Evolutionary conservation across 768 basidiomycete species (phyloP).

Genomic region (Candolleomyces eurysporus): DNA sequence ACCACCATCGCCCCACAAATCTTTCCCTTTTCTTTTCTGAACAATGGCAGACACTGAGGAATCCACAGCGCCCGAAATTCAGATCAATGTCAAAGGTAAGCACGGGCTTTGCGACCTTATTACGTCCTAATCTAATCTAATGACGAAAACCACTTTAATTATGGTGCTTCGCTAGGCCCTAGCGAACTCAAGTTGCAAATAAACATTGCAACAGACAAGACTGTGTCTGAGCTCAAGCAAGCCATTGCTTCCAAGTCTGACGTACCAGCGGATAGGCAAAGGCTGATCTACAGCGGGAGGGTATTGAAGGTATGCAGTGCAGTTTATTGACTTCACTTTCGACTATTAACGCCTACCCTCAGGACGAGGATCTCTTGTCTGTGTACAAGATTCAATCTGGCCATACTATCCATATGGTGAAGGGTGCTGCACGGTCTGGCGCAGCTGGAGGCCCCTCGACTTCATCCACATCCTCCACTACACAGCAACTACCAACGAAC

Average conservation of each 20-base stretch:
- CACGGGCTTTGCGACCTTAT: neutral
- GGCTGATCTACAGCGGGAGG: slow-evolving; percentile 78
- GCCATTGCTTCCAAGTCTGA: slow-evolving; percentile 84
- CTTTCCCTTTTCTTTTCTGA: no score
- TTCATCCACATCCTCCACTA: slow-evolving; percentile 35
- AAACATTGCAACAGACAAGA: slow-evolving; percentile 76
- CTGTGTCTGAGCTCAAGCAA: slow-evolving; percentile 87
- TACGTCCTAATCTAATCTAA: neutral
- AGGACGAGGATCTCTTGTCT: slow-evolving; percentile 83
- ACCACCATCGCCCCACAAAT: no score
- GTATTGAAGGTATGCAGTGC: slow-evolving; percentile 58
- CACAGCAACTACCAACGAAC: slow-evolving; percentile 62
- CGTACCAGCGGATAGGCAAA: slow-evolving; percentile 82
- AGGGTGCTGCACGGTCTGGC: slow-evolving; percentile 64
- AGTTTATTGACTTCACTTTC: slow-evolving; percentile 7
- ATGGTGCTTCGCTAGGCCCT: slow-evolving; percentile 47
- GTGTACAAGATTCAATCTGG: slow-evolving; percentile 88
- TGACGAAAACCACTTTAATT: neutral
- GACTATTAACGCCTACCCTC: neutral
- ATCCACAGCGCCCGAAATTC: neutral
- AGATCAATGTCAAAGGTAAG: slow-evolving; percentile 5
- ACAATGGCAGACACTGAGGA: neutral
- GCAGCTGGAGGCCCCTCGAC: slow-evolving; percentile 13
- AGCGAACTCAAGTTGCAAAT: slow-evolving; percentile 93
- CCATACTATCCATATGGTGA: slow-evolving; percentile 94